These are phyloP conservation scores for Microcyclospora pomicola DNA, from an alignment of 2,329 filamentous ascomycete genomes.

Conservation along the genomic window DNA sequence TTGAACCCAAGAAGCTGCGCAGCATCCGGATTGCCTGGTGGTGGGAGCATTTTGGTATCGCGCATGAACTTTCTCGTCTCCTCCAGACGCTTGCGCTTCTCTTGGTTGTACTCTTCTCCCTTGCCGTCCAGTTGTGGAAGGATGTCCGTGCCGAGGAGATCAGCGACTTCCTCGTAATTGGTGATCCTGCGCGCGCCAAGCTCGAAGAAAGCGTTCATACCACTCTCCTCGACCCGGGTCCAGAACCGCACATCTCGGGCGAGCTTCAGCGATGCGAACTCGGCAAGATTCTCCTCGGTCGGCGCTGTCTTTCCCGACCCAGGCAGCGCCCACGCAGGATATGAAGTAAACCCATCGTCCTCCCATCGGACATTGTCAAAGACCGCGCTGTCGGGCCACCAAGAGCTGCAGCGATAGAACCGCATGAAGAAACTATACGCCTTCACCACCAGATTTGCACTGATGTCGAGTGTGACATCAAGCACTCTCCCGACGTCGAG, in stretches of 20 bases:
- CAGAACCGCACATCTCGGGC: constrained; percentile 67
- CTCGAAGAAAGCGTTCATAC: constrained; percentile 78
- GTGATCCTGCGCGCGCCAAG: constrained; percentile 60
- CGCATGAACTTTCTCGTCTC: constrained; percentile 62
- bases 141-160: constrained; percentile 17
- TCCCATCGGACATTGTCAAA: constrained; percentile 35
- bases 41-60: constrained; percentile 66
- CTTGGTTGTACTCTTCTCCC: constrained; percentile 23
- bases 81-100: constrained; percentile 35
- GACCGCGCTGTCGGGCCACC: constrained; percentile 70
- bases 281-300: constrained; percentile 40
- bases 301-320: constrained; percentile 49
- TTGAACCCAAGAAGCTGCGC: constrained; percentile 96
- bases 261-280: constrained; percentile 43
- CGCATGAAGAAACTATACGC: constrained; percentile 92
- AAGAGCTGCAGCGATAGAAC: constrained; percentile 78
- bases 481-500: constrained; percentile 88
- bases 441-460: constrained; percentile 83
- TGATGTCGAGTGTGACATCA: constrained; percentile 89
- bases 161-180: constrained; percentile 35
- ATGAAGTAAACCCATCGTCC: constrained; percentile 43
- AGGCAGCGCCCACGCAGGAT: constrained; percentile 79
- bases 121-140: constrained; percentile 22
- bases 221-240: constrained; percentile 59
- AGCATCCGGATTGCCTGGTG: constrained; percentile 75